phyloP scores from a whole-genome alignment of 495 filamentous ascomycete species.

The Elasticomyces elasticus region DNA sequence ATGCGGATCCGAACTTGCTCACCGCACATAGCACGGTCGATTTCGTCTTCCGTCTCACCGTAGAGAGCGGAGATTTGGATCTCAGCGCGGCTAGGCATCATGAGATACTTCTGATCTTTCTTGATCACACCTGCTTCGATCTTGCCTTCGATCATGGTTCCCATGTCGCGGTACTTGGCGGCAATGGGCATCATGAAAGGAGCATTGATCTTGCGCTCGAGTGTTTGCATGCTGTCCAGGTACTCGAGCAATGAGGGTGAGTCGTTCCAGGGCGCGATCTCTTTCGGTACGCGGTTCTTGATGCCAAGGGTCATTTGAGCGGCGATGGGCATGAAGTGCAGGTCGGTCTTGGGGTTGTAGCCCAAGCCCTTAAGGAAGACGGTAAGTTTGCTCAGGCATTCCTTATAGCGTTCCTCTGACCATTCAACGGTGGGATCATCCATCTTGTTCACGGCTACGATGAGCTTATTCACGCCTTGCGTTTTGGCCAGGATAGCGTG shows the following conservation, averaged over 20 bases:
- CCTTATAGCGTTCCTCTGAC: conserved; percentile 81
- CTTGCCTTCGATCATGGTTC: conserved; percentile 94
- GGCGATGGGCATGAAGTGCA: conserved; percentile 93
- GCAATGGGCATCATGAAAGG: conserved; percentile 99
- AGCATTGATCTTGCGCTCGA: conserved; percentile 92
- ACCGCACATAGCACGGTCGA: conserved; percentile 67
- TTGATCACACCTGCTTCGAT: conserved; percentile 87
- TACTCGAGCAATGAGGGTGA: conserved; percentile 93
- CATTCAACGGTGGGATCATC: conserved; percentile 93
- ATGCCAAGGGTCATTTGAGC: conserved; percentile 77
- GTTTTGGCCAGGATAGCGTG: conserved; percentile 96
- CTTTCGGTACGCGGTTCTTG: conserved; percentile 74
- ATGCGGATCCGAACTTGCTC: conserved; percentile 91
- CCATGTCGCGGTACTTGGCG: conserved; percentile 94
- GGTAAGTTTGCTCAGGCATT: conserved; percentile 80
- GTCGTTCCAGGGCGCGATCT: conserved; percentile 70
- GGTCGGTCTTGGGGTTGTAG: conserved; percentile 83
- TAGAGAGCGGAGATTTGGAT: conserved; percentile 75
- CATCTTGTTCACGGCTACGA: conserved; percentile 97
- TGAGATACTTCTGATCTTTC: conserved; percentile 69
- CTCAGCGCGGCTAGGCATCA: conserved; percentile 90
- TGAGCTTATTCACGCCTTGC: conserved; percentile 90
- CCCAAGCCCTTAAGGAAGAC: conserved; percentile 83
- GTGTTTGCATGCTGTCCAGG: conserved; percentile 77
- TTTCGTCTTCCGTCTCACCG: conserved; percentile 93